These are phyloP conservation scores for Talaromyces sp. DNA, from an alignment of 2,329 filamentous ascomycete species.

Conservation along the genomic window DNA sequence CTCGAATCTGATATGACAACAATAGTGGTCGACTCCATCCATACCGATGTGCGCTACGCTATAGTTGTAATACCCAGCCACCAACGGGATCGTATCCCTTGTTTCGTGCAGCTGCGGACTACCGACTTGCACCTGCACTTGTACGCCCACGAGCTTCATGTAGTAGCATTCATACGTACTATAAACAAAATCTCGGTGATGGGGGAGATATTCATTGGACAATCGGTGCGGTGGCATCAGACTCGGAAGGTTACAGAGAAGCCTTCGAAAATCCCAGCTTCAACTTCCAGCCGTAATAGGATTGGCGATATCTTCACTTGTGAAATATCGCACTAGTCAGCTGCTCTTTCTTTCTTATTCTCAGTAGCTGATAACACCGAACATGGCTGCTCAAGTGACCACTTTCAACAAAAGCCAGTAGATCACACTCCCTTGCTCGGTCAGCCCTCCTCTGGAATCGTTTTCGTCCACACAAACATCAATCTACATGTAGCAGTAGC, in stretches of 20 bases:
- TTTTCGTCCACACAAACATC: not conserved
- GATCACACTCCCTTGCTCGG: not conserved
- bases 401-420: not conserved
- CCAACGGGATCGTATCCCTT: conserved; percentile 12
- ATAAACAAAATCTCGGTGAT: too few relatives aligned
- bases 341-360: not conserved
- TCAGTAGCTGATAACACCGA: not conserved
- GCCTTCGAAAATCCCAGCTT: too few relatives aligned
- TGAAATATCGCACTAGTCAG: not conserved
- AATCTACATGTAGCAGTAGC: not conserved
- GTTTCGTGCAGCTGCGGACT: conserved; percentile 4
- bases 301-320: not conserved
- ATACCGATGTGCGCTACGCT: not conserved
- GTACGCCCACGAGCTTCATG: not conserved
- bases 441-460: not conserved
- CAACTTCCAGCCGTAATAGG: too few relatives aligned
- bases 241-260: too few relatives aligned
- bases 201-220: too few relatives aligned
- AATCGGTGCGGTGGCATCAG: too few relatives aligned
- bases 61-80: not conserved
- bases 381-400: not conserved
- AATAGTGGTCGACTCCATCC: not conserved
- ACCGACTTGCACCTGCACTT: not conserved
- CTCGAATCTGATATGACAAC: not conserved
- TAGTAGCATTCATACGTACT: not conserved